Base-by-base conservation (phyloP, 345 rosid genomes). In the Rhizophora apiculata region DNA sequence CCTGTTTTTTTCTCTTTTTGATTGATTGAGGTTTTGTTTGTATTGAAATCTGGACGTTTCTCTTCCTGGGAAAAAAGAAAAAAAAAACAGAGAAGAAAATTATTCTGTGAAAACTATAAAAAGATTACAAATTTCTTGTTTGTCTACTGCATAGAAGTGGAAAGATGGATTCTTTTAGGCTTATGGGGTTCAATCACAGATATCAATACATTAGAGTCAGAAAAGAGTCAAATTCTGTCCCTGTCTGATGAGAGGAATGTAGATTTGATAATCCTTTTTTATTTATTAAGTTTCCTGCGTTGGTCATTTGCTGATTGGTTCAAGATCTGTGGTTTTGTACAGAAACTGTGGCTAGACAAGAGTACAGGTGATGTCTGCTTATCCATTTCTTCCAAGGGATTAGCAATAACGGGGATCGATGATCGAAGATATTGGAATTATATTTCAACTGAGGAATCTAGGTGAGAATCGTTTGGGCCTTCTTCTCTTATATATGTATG, bases 351-450 rank as follows among this genome's bases (percentile, higher is more conserved):
- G 98, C 81, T 94, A 5, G 96, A 88, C 77, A 87, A 88, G 82
- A 74, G 71, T 61, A 85, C 86, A 3, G 85, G 93, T 54, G 89
- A 85, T 59, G 84, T 89, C 52, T 91, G 95, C 73, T 72, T 94
- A 72, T 77, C 86, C 21, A 78, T 88, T 66, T 85, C 88, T 62
- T 78, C 91, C 2, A 91, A 84, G 70, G 97, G 93, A 0, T 80
- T 94, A 62, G 74, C 78, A 0, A 85, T 94, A 56, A 94, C 97
- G 0, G 97, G 98, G 65, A 85, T 91, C 31, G 95, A 94, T 83
- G 97, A 94, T 78, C 82, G 98, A 60, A 83, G 98, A 82, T 91
- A 94, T 64, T 94, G 98, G 98, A 94, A 83, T 74, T 85, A 84
- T 76, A 74, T 94, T 62, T 88, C 86, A 8, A 78, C 89, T 0